Conservation (phyloP, 768 basidiomycete genomes). For the Mycena kentingensis region DNA sequence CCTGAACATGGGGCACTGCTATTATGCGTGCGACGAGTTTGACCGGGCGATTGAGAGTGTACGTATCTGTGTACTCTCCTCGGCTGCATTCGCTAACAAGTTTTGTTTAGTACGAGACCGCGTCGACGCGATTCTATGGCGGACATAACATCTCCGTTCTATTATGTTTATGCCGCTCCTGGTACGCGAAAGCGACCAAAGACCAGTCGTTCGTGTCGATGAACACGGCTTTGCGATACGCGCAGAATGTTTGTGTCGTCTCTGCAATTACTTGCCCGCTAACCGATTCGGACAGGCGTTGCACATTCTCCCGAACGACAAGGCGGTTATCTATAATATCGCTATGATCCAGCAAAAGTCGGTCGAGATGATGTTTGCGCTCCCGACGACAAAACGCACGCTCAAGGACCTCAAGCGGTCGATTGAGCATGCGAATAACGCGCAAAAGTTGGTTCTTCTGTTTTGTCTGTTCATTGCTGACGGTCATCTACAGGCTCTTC, state of each 20-base stretch:
- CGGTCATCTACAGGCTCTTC: slow-evolving; percentile 61
- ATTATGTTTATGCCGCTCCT: slow-evolving; percentile 86
- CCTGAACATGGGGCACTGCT: slow-evolving; percentile 95
- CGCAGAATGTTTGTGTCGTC: slow-evolving; percentile 61
- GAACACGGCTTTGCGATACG: slow-evolving; percentile 81
- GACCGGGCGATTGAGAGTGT: slow-evolving; percentile 97
- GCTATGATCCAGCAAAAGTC: slow-evolving; percentile 98
- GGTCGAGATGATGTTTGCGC: slow-evolving; percentile 81
- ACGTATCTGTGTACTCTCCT: slow-evolving; percentile 30
- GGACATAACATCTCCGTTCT: slow-evolving; percentile 76
- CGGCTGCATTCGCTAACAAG: neutral
- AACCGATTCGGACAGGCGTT: slow-evolving; percentile 59
- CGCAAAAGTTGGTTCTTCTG: slow-evolving; percentile 67
- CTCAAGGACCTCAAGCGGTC: slow-evolving; percentile 78
- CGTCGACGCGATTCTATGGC: slow-evolving; percentile 74
- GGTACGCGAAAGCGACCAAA: slow-evolving; percentile 92
- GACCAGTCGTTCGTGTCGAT: slow-evolving; percentile 83
- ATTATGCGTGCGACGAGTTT: slow-evolving; percentile 90
- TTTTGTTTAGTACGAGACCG: slow-evolving; percentile 80
- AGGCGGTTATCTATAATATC: slow-evolving; percentile 90
- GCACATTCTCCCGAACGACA: slow-evolving; percentile 83
- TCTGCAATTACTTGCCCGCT: neutral
- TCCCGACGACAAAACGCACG: slow-evolving; percentile 74
- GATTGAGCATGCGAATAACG: slow-evolving; percentile 79
- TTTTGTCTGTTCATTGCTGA: neutral